Conservation (phyloP, 352 stramenopile species). For the Pythium grandisporangium region DNA sequence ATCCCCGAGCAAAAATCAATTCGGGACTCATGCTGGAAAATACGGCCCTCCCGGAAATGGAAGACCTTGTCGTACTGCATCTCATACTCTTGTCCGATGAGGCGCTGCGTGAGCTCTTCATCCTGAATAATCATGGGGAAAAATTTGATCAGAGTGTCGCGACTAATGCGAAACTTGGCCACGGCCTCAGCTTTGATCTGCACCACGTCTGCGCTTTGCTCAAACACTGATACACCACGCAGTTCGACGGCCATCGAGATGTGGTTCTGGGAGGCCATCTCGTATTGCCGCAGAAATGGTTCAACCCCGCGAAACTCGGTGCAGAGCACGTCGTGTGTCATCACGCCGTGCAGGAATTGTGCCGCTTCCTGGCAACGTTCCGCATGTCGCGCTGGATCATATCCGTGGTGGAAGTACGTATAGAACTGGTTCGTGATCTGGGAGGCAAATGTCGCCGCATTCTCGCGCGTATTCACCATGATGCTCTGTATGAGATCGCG, state of each 20-base stretch:
- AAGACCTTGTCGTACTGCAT: conserved; percentile 70
- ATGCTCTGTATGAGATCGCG: conserved; percentile 25
- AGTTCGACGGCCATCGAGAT: conserved; percentile 19
- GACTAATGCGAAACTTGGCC: conserved; percentile 29
- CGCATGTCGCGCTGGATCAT: conserved; percentile 11
- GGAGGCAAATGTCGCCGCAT: conserved; percentile 22
- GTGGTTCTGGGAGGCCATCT: conserved; percentile 22
- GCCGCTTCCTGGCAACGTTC: conserved; percentile 12
- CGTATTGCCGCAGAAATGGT: conserved; percentile 37
- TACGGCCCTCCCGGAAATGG: conserved; percentile 30
- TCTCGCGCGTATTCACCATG: conserved; percentile 17
- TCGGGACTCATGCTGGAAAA: conserved; percentile 52
- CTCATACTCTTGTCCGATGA: conserved; percentile 49
- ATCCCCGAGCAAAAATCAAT: conserved; percentile 42
- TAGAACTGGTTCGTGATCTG: conserved; percentile 30
- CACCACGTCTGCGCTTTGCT: conserved; percentile 12
- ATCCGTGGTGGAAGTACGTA: conserved; percentile 29
- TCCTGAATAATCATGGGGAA: conserved; percentile 44
- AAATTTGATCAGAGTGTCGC: conserved; percentile 28
- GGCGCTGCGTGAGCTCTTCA: conserved; percentile 33
- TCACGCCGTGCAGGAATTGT: conserved; percentile 26
- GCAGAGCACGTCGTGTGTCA: conserved; percentile 33
- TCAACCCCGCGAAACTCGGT: conserved; percentile 47
- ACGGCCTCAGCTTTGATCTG: conserved; percentile 30
- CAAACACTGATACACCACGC: conserved; percentile 12